Evolutionary conservation across 1,139 yeast genomes (phyloP).

Genomic region (Pichia sp.): DNA sequence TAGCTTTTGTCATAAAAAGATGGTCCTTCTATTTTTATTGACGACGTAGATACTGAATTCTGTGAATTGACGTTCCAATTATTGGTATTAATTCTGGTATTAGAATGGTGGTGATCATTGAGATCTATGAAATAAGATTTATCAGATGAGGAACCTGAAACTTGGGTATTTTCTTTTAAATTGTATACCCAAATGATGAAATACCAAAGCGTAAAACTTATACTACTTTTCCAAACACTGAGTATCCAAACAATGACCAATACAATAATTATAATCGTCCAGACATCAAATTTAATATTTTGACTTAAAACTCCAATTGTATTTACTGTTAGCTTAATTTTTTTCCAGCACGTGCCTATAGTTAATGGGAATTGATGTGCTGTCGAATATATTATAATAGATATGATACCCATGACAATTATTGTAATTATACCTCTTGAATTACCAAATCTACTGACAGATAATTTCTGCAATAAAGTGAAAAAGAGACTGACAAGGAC

Average conservation of each 20-base stretch:
- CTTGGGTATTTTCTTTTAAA: slow-evolving; percentile 7
- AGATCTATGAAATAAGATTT: too few species aligned
- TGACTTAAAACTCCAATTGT: background rate
- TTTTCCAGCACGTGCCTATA: background rate
- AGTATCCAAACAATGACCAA: slow-evolving; percentile 12
- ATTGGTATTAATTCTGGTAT: background rate
- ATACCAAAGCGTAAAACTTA: slow-evolving; percentile 12
- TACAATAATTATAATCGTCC: slow-evolving; percentile 7
- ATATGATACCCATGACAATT: background rate
- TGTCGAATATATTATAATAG: background rate
- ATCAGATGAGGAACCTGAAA: too few species aligned
- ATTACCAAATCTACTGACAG: slow-evolving; percentile 4
- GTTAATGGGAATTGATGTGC: slow-evolving; percentile 1
- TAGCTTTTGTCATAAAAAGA: background rate
- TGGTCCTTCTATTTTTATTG: background rate
- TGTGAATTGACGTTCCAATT: background rate
- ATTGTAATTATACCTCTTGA: slow-evolving; percentile 1
- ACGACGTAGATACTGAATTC: background rate
- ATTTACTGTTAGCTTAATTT: slow-evolving; percentile 1
- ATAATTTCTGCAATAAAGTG: slow-evolving; percentile 5
- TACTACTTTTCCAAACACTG: slow-evolving; percentile 8
- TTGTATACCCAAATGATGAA: slow-evolving; percentile 13
- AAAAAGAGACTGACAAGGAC: slow-evolving; percentile 2
- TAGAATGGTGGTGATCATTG: background rate
- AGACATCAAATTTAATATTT: slow-evolving; percentile 7